Conservation (phyloP, 2,329 filamentous ascomycete genomes). For the Cladosporium oxysporum region DNA sequence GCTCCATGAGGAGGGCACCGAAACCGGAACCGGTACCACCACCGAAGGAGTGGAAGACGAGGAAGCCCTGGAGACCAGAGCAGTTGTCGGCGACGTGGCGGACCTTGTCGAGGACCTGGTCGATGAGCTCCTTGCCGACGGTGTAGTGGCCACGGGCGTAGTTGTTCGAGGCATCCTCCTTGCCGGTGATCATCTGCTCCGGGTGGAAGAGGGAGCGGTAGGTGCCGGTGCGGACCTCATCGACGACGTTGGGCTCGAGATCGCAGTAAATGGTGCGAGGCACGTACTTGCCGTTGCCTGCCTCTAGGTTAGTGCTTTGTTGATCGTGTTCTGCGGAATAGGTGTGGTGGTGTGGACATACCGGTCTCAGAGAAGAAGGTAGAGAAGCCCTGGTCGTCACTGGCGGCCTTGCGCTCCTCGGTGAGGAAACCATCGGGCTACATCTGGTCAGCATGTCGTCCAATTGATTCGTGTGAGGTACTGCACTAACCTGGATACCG, state of each 20-base stretch:
- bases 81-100: conserved; percentile 98
- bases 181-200: conserved; percentile 99
- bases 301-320: conserved; percentile 24
- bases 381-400: conserved; percentile 97
- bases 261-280: conserved; percentile 99
- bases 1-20: conserved; percentile 97
- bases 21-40: conserved; percentile 99
- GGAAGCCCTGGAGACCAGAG: conserved; percentile 95
- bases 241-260: conserved; percentile 99
- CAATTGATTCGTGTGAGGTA: background rate
- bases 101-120: conserved; percentile 96
- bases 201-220: conserved; percentile 98
- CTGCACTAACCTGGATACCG: conserved; percentile 83
- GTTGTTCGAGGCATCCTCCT: conserved; percentile 99
- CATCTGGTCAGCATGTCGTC: conserved; percentile 26
- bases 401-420: conserved; percentile 91
- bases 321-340: conserved; percentile 6
- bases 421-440: conserved; percentile 98
- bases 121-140: conserved; percentile 98
- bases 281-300: conserved; percentile 98
- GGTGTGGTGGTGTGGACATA: conserved; percentile 78
- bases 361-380: conserved; percentile 99
- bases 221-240: conserved; percentile 95
- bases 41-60: conserved; percentile 99
- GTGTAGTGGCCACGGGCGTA: conserved; percentile 99